A percentile compares a stretch with the other conserved stretches of the same genome.
These are phyloP conservation scores for Coelastrella sp. DNA, from an alignment of 139 green algal species.

Conservation along the genomic window DNA sequence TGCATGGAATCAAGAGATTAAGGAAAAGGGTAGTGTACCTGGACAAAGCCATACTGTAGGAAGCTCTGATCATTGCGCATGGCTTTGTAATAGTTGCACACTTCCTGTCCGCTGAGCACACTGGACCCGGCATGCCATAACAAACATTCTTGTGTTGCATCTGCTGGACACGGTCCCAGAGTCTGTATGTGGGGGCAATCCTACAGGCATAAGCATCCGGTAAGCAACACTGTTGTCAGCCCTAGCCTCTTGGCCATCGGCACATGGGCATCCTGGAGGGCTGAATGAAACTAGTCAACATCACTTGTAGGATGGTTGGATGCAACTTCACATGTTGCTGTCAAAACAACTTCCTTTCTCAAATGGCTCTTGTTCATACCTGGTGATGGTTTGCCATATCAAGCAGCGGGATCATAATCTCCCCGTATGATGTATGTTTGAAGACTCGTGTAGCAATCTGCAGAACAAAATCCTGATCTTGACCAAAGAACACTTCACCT, in stretches of 20 bases:
- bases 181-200: neutral
- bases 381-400: constrained; percentile 11
- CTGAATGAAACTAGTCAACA: too few relatives aligned
- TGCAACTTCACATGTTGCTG: too few relatives aligned
- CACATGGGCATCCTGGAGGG: too few relatives aligned
- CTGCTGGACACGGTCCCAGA: neutral
- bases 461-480: too few relatives aligned
- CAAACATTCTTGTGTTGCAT: neutral
- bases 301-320: too few relatives aligned
- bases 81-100: neutral
- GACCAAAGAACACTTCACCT: too few relatives aligned
- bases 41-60: neutral
- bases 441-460: neutral
- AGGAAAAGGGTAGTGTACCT: neutral
- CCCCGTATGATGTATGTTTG: neutral
- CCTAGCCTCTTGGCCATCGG: too few relatives aligned
- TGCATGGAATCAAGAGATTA: neutral
- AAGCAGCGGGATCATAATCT: neutral
- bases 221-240: neutral
- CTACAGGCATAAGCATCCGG: neutral
- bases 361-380: neutral
- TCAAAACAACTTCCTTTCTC: too few relatives aligned
- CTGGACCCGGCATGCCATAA: neutral
- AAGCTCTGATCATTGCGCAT: neutral
- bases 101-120: neutral